phyloP scores from a whole-genome alignment of 2,329 filamentous ascomycete genomes.

The Drechslerella stenobrocha region DNA sequence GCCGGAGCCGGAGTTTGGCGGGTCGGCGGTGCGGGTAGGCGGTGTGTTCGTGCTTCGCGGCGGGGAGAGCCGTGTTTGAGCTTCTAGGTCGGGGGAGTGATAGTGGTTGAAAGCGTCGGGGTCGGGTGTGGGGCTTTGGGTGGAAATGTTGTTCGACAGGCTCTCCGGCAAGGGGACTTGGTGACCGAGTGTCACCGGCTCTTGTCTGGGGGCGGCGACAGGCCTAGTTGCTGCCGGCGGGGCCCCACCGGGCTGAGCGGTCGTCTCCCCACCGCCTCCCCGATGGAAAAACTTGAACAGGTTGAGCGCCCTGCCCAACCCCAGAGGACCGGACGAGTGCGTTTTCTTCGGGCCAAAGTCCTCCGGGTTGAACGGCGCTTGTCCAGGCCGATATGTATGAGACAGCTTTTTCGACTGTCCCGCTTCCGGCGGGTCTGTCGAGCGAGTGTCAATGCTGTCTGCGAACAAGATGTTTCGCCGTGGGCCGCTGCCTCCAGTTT shows the following conservation, averaged over 20 bases:
- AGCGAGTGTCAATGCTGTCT: background rate
- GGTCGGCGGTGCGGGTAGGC: background rate
- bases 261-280: slow-evolving; percentile 9
- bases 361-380: slow-evolving; percentile 41
- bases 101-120: slow-evolving; percentile 32
- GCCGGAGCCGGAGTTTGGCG: background rate
- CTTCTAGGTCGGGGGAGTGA: slow-evolving; percentile 32
- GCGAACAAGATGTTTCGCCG: slow-evolving; percentile 35
- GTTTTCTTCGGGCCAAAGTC: slow-evolving; percentile 22
- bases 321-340: slow-evolving; percentile 11
- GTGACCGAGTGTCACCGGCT: slow-evolving; percentile 26
- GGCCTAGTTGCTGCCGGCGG: slow-evolving; percentile 13
- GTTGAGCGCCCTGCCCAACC: slow-evolving; percentile 16
- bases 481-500: slow-evolving; percentile 21
- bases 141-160: slow-evolving; percentile 18
- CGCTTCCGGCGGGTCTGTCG: slow-evolving; percentile 9
- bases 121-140: slow-evolving; percentile 7
- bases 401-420: slow-evolving; percentile 31
- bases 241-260: slow-evolving; percentile 6
- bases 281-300: slow-evolving; percentile 29
- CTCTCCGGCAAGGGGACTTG: slow-evolving; percentile 8
- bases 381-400: slow-evolving; percentile 34
- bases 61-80: slow-evolving; percentile 10
- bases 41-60: background rate
- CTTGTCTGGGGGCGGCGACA: background rate